Percentiles rank a stretch among this genome's conserved stretches.
Evolutionary conservation across 2,329 filamentous ascomycete species (phyloP).

Genomic region (Achaetomium macrosporum): DNA sequence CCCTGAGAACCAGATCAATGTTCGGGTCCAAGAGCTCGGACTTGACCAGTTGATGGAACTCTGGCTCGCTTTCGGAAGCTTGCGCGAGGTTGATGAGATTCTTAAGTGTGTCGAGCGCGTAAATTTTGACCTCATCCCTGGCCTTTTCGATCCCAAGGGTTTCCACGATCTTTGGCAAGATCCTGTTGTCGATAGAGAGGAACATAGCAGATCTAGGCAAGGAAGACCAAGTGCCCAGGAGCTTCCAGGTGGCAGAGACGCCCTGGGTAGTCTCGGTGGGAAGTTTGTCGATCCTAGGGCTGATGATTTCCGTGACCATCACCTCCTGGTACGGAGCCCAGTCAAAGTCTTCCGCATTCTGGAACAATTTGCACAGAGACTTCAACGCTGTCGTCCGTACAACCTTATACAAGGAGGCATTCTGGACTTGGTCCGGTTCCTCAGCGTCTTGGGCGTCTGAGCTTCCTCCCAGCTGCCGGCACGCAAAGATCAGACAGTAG

Average conservation of each 20-base stretch:
- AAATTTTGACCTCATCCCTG: constrained; percentile 77
- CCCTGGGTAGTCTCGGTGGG: constrained; percentile 83
- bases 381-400: constrained; percentile 71
- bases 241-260: constrained; percentile 72
- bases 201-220: constrained; percentile 62
- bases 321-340: constrained; percentile 66
- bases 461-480: constrained; percentile 38
- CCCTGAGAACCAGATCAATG: constrained; percentile 56
- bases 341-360: constrained; percentile 61
- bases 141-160: constrained; percentile 61
- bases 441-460: constrained; percentile 37
- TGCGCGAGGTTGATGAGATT: constrained; percentile 59
- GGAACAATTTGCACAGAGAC: constrained; percentile 73
- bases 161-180: constrained; percentile 67
- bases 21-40: constrained; percentile 52
- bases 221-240: constrained; percentile 77
- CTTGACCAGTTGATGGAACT: constrained; percentile 52
- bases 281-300: constrained; percentile 70
- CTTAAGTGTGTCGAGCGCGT: constrained; percentile 69
- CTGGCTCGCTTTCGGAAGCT: constrained; percentile 48
- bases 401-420: constrained; percentile 56
- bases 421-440: constrained; percentile 38
- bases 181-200: constrained; percentile 53
- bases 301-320: constrained; percentile 70
- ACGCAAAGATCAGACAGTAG: constrained; percentile 71